Evolutionary conservation across 176 grass and related monocot genomes (phyloP), one percentile per base, ranked within the genome.

Genomic region (Elaeis guineensis): DNA sequence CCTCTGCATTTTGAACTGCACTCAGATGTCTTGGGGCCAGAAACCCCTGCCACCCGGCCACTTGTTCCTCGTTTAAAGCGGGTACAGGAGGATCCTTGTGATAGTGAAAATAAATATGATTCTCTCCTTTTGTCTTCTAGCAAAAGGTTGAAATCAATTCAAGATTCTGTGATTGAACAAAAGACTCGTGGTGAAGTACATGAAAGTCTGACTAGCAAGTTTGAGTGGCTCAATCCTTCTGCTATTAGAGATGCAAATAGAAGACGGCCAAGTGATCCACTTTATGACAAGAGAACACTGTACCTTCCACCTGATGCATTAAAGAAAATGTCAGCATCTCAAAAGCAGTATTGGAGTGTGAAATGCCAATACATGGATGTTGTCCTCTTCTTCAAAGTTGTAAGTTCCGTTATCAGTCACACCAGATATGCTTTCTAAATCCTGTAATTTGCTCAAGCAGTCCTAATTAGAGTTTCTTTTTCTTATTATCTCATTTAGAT

Each of bases 301-400:
- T 85, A 75, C 30, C 88, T 97, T 72, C 87, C 92, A 28, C 84
- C 87, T 88, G 84, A 90, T 73, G 84, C 75, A 66, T 50, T 91
- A 67, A 97, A 63, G 69, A 97, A 88, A 69, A 97, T 97, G 92
- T 83, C 87, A 29, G 77, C 83, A 82, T 80, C 86, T 78, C 92
- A 97, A 75, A 97, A 82, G 70, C 92, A 97, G 83, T 97, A 97
- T 62, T 91, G 92, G 92, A 85, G 77, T 80, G 72, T 80, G 61
- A 97, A 97, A 73, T 83, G 83, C 55, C 75, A 88, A 75, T 97
- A 85, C 63, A 97, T 89, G 87, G 92, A 97, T 72, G 72, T 88
- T 66, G 69, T 97, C 69, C 72, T 97, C 20, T 97, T 97, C 67
- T 97, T 97, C 72, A 97, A 91, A 97, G 87, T 91, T 67, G 92